phyloP scores from a whole-genome alignment of 164 flowering plant genomes.

The Kalanchoe fedtschenkoi region DNA sequence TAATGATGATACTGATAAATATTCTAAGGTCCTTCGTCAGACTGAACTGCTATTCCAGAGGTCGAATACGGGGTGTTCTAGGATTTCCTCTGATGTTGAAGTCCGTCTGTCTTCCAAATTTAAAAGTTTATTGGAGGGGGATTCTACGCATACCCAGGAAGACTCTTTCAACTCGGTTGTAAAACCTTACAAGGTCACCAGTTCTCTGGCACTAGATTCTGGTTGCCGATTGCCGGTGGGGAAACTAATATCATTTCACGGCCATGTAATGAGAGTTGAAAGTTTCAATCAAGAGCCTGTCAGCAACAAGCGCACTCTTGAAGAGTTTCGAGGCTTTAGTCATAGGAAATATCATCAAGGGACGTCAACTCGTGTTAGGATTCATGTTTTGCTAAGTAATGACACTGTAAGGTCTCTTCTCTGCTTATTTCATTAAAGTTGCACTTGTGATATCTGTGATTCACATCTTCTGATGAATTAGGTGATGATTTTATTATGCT shows the following conservation, averaged over 20 bases:
- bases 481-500: slow-evolving; percentile 49
- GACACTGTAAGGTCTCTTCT: slow-evolving; percentile 31
- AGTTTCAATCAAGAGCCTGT: slow-evolving; percentile 10
- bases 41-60: slow-evolving; percentile 18
- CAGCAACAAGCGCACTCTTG: slow-evolving; percentile 11
- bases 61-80: slow-evolving; percentile 9
- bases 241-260: slow-evolving; percentile 45
- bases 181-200: slow-evolving; percentile 11
- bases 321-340: slow-evolving; percentile 14
- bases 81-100: slow-evolving; percentile 28
- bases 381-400: slow-evolving; percentile 40
- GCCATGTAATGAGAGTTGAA: slow-evolving; percentile 50
- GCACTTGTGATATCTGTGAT: slow-evolving; percentile 7
- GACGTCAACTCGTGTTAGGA: slow-evolving; percentile 20
- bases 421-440: neutral
- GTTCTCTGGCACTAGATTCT: slow-evolving; percentile 13
- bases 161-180: slow-evolving; percentile 11
- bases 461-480: slow-evolving; percentile 13
- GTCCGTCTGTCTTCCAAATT: slow-evolving; percentile 33
- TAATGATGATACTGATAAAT: slow-evolving; percentile 10
- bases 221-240: slow-evolving; percentile 43
- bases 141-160: slow-evolving; percentile 14
- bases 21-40: slow-evolving; percentile 9
- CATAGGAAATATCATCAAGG: slow-evolving; percentile 16
- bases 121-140: slow-evolving; percentile 16